Conservation (phyloP, 768 basidiomycete species). For the Lentinula sp. region DNA sequence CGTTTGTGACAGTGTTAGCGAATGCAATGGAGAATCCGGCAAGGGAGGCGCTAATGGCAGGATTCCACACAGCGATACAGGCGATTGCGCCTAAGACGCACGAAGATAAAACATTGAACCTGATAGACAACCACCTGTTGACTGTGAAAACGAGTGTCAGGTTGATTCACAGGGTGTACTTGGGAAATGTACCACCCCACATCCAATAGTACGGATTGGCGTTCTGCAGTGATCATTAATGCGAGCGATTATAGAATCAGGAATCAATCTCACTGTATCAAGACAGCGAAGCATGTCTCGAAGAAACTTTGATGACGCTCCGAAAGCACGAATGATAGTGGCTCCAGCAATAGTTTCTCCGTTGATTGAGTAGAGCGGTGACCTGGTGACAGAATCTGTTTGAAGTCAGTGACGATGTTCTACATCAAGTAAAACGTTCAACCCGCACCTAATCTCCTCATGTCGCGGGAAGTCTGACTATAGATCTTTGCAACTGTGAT, state of each 20-base stretch:
- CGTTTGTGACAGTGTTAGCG: slow-evolving; percentile 66
- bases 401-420: neutral
- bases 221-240: slow-evolving; percentile 37
- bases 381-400: slow-evolving; percentile 42
- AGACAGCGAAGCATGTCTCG: slow-evolving; percentile 79
- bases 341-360: slow-evolving; percentile 64
- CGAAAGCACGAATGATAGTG: slow-evolving; percentile 69
- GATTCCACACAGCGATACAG: slow-evolving; percentile 58
- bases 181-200: slow-evolving; percentile 61
- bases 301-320: slow-evolving; percentile 81
- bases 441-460: slow-evolving; percentile 65
- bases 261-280: slow-evolving; percentile 54
- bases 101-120: slow-evolving; percentile 79
- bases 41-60: slow-evolving; percentile 69
- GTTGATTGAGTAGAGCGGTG: slow-evolving; percentile 41
- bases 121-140: slow-evolving; percentile 85
- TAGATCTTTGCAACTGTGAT: slow-evolving; percentile 40
- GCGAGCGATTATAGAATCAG: neutral
- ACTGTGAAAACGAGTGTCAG: slow-evolving; percentile 34
- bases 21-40: slow-evolving; percentile 88
- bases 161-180: neutral
- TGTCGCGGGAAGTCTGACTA: slow-evolving; percentile 82
- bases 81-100: slow-evolving; percentile 70
- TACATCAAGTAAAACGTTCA: neutral
- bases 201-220: slow-evolving; percentile 62